These are phyloP conservation scores for Hysterangium stoloniferum DNA, from an alignment of 768 basidiomycete species.

Conservation along the genomic window DNA sequence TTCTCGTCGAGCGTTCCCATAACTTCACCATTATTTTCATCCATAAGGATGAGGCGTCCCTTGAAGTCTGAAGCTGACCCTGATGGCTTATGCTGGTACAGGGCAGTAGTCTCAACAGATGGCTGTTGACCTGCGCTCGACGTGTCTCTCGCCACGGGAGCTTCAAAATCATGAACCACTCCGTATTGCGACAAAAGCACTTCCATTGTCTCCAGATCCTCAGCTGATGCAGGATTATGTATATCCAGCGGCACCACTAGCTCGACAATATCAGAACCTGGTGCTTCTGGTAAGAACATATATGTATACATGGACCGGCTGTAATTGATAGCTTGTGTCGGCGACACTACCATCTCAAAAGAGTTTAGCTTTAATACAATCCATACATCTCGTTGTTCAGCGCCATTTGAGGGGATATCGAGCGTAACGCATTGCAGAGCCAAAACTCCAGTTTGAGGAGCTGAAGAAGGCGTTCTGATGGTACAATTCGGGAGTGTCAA, in stretches of 20 bases:
- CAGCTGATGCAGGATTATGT: conserved; percentile 30
- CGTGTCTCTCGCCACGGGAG: conserved; percentile 13
- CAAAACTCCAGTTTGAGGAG: conserved; percentile 34
- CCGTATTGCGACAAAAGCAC: conserved; percentile 60
- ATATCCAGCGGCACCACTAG: conserved; percentile 24
- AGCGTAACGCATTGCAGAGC: conserved; percentile 57
- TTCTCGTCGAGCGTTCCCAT: conserved; percentile 59
- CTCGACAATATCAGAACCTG: conserved; percentile 18
- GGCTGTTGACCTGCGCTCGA: conserved; percentile 2
- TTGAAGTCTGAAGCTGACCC: conserved; percentile 21
- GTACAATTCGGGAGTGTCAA: conserved; percentile 44
- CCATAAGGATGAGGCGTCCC: conserved; percentile 62
- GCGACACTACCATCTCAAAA: conserved; percentile 56
- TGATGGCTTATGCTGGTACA: too few species aligned
- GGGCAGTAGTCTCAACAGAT: too few species aligned
- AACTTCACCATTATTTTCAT: conserved; percentile 65
- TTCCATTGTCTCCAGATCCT: conserved; percentile 60
- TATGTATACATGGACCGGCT: conserved; percentile 32
- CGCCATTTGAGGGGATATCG: conserved; percentile 24
- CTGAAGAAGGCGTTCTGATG: conserved; percentile 26
- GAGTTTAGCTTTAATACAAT: conserved; percentile 52
- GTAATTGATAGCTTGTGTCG: conserved; percentile 39
- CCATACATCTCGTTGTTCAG: conserved; percentile 48
- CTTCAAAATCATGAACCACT: conserved; percentile 19
- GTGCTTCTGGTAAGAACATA: conserved; percentile 35